Evolutionary conservation across 441 rosid genomes (phyloP).

Genomic region (Adansonia grandidieri): DNA sequence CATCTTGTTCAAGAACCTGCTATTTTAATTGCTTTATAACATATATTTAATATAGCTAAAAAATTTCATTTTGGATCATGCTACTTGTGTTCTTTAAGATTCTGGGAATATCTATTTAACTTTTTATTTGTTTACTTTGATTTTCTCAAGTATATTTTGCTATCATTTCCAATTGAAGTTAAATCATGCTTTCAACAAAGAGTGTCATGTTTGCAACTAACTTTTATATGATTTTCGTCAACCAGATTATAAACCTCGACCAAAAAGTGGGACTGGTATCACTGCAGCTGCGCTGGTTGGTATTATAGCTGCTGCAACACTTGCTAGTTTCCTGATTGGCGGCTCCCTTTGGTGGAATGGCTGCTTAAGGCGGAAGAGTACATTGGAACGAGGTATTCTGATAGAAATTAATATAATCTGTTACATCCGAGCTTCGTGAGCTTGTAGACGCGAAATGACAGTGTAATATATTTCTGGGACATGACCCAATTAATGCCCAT

Average conservation of each 20-base stretch:
- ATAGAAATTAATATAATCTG: too few relatives aligned
- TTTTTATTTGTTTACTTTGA: too few relatives aligned
- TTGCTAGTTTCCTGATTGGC: constrained; percentile 37
- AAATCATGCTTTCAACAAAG: too few relatives aligned
- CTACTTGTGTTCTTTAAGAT: not conserved
- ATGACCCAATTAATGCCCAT: too few relatives aligned
- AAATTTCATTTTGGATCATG: not conserved
- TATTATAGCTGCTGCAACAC: constrained; percentile 37
- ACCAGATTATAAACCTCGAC: constrained; percentile 41
- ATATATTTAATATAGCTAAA: too few relatives aligned
- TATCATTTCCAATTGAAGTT: too few relatives aligned
- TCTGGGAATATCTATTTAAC: not conserved
- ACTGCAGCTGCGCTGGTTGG: constrained; percentile 42
- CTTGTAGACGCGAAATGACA: too few relatives aligned
- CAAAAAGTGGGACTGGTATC: constrained; percentile 17
- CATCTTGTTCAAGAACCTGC: not conserved
- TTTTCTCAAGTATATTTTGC: too few relatives aligned
- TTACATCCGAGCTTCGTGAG: too few relatives aligned
- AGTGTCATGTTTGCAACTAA: not conserved
- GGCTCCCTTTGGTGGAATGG: constrained; percentile 54
- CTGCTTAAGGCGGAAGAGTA: constrained; percentile 39
- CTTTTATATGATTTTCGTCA: constrained; percentile 21
- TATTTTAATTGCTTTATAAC: not conserved
- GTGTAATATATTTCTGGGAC: too few relatives aligned
- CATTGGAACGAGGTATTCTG: constrained; percentile 42